Conservation (phyloP, 1,139 yeast genomes). For the Suhomyces anneliseae region DNA sequence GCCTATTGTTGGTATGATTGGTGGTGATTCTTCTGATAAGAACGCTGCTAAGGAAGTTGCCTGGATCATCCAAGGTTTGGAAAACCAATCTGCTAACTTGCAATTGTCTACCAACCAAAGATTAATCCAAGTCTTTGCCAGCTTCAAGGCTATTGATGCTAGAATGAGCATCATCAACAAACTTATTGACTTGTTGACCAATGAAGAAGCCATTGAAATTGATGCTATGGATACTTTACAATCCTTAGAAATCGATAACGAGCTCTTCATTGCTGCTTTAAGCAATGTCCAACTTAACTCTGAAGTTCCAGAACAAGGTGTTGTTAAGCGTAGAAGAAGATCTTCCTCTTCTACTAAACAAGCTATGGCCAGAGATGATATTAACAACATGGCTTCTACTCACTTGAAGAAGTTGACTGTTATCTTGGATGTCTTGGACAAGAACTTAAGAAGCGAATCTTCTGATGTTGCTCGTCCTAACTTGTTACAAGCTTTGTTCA, state of each 20-base stretch:
- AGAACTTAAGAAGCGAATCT: constrained; percentile 27
- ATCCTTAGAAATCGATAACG: constrained; percentile 45
- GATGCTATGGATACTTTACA: constrained; percentile 59
- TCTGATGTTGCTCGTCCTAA: constrained; percentile 41
- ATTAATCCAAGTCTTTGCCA: constrained; percentile 52
- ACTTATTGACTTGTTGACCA: constrained; percentile 56
- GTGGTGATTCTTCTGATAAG: constrained; percentile 47
- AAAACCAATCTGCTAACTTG: constrained; percentile 40
- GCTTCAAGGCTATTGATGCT: constrained; percentile 52
- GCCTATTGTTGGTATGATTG: constrained; percentile 55
- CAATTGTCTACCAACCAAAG: constrained; percentile 57
- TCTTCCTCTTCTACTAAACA: constrained; percentile 75
- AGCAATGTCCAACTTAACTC: constrained; percentile 48
- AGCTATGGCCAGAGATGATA: constrained; percentile 69
- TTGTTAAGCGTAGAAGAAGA: constrained; percentile 75
- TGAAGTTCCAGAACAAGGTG: constrained; percentile 47
- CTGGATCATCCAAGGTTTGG: constrained; percentile 57
- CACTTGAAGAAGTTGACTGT: constrained; percentile 80
- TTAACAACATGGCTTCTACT: constrained; percentile 69
- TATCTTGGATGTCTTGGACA: constrained; percentile 76
- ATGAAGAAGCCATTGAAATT: constrained; percentile 39
- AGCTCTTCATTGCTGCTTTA: constrained; percentile 49
- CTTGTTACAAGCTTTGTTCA: constrained; percentile 60
- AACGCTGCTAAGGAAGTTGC: constrained; percentile 51
- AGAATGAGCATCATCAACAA: constrained; percentile 59